Evolutionary conservation across 805 yeast genomes (phyloP), one percentile per base, ranked within the genome.

Genomic region (Ogataea polymorpha): DNA sequence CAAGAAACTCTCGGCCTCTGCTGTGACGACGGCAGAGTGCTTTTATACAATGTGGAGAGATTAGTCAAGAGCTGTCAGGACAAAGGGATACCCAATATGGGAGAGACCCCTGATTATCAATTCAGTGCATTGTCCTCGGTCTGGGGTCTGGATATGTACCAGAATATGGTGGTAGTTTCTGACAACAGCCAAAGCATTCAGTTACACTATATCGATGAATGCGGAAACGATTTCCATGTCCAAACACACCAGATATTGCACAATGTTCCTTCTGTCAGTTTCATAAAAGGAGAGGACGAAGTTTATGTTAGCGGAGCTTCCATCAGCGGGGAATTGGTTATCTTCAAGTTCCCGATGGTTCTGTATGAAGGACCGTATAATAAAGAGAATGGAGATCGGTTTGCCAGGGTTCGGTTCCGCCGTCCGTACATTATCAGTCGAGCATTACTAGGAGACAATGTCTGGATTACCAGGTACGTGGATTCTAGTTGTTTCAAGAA

Each of bases 111-210:
- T 14, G 46, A 59, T 48, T 43, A 51, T 29, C 46, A 60, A 56
- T 40, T 73, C 3, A 62, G 58, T 23, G 49, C 72, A 34, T 62
- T 62, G 5, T 59, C 72, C 2, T 77, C 84, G 1, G 77, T 72
- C 2, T 82, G 89, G 89, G 86, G 86, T 0, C 50, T 78, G 14
- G 85, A 79, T 51, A 58, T 73, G 27, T 48, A 58, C n/a, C 53
- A 49, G 3, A 46, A 32, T 65, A 58, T 74, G 30, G 45, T 81
- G 11, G 75, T 65, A 0, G 68, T 72, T 0, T 72, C 84, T 0
- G 85, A 79, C 46, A 82, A 82, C 50, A 66, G 77, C 4, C 75
- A 70, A 39, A 55, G 60, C 5, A 59, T 79, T 2, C 63, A 73
- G 0, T 43, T 76, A 5, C 66, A 75, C 39, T 62, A 65, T 36